A percentile compares a stretch with the other conserved stretches of the same genome.
phyloP scores from a whole-genome alignment of 2,329 filamentous ascomycete species.

The Botrytis fabae region DNA sequence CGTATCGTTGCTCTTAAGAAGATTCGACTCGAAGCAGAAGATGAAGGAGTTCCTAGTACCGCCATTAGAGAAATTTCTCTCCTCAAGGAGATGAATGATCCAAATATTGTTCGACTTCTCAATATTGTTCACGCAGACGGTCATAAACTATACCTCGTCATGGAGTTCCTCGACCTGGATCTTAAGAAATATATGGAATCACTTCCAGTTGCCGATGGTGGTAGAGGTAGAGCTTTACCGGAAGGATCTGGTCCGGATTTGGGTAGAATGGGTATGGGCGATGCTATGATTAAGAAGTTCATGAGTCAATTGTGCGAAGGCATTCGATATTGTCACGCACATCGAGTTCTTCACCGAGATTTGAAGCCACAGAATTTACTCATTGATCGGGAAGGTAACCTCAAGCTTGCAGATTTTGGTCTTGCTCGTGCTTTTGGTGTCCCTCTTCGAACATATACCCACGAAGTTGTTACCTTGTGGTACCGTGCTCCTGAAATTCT shows the following conservation, averaged over 20 bases:
- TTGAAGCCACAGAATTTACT: conserved; percentile 89
- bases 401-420: conserved; percentile 90
- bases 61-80: conserved; percentile 93
- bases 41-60: conserved; percentile 89
- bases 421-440: conserved; percentile 89
- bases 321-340: conserved; percentile 84
- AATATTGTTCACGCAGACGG: conserved; percentile 95
- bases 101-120: conserved; percentile 82
- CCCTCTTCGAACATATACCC: conserved; percentile 86
- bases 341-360: conserved; percentile 83
- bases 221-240: conserved; percentile 80
- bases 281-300: conserved; percentile 87
- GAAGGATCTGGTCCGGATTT: conserved; percentile 68
- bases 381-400: conserved; percentile 81
- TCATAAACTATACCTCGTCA: conserved; percentile 91
- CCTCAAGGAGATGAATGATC: conserved; percentile 91
- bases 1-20: conserved; percentile 93
- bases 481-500: conserved; percentile 90
- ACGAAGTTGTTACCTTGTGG: conserved; percentile 94
- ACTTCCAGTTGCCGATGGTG: conserved; percentile 79
- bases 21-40: conserved; percentile 91
- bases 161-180: conserved; percentile 88
- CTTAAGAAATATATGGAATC: conserved; percentile 97
- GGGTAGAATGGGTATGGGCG: conserved; percentile 69
- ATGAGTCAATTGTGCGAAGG: conserved; percentile 86